Evolutionary conservation across 140 eudicot genomes (phyloP).

Genomic region (Anethum foeniculum): DNA sequence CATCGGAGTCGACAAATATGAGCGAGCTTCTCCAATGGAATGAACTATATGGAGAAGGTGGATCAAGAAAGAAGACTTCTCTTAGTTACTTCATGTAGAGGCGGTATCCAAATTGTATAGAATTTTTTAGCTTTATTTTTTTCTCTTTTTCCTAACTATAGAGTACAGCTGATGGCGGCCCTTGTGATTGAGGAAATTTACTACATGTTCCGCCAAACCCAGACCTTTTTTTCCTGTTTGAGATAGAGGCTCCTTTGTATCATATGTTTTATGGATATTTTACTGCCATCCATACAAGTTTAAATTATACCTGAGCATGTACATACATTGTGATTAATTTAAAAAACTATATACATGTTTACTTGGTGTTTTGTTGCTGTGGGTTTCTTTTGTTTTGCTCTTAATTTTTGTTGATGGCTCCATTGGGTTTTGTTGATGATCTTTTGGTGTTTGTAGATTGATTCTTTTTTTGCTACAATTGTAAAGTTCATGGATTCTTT

Average conservation of each 20-base stretch:
- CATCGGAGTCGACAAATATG: constrained; percentile 89
- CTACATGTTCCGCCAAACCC: constrained; percentile 25
- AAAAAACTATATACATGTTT: constrained; percentile 8
- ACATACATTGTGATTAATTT: constrained; percentile 32
- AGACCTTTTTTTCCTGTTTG: not conserved
- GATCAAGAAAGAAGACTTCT: constrained; percentile 76
- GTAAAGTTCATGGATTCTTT: not conserved
- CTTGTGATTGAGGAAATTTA: constrained; percentile 41
- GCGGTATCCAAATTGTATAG: constrained; percentile 37
- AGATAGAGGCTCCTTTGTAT: constrained; percentile 26
- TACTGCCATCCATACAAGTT: constrained; percentile 14
- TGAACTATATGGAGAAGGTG: constrained; percentile 96
- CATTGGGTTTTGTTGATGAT: not conserved
- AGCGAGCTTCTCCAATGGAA: constrained; percentile 89
- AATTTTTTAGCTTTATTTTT: constrained; percentile 5
- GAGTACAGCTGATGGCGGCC: constrained; percentile 20
- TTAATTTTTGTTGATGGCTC: not conserved
- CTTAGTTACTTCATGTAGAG: constrained; percentile 93
- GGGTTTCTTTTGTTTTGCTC: not conserved
- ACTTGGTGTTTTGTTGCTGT: not conserved
- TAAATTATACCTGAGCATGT: constrained; percentile 17
- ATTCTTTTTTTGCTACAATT: not conserved
- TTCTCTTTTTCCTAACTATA: constrained; percentile 15
- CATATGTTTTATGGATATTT: constrained; percentile 26
- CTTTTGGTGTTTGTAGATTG: not conserved